Conservation (phyloP, 2,329 filamentous ascomycete species). For the Scopulariopsis brevicaulis region DNA sequence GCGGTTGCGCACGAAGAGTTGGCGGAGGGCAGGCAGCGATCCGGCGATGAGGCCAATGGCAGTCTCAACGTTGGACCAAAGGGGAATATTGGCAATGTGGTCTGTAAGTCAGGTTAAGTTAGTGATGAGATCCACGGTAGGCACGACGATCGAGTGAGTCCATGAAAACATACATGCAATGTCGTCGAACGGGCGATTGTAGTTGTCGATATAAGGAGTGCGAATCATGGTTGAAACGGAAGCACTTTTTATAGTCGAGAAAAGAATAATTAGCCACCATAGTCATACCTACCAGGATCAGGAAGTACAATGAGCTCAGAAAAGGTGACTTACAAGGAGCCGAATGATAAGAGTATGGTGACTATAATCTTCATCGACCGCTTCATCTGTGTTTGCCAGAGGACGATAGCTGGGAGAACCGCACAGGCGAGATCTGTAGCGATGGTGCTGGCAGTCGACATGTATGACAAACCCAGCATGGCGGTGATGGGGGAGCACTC, state of each 20-base stretch:
- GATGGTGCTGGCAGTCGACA: slow-evolving; percentile 18
- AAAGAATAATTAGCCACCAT: not conserved
- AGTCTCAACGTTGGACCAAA: slow-evolving; percentile 13
- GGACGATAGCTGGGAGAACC: slow-evolving; percentile 17
- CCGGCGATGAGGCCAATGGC: slow-evolving; percentile 12
- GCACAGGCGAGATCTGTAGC: slow-evolving; percentile 19
- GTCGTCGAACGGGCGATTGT: slow-evolving; percentile 8
- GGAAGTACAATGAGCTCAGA: not conserved
- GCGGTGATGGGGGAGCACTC: slow-evolving; percentile 10
- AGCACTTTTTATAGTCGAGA: slow-evolving; percentile 3
- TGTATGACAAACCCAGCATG: slow-evolving; percentile 11
- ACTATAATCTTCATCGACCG: slow-evolving; percentile 9
- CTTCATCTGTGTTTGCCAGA: slow-evolving; percentile 20
- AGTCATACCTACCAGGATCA: not conserved
- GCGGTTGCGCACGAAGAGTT: slow-evolving; percentile 7
- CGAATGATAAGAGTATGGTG: slow-evolving; percentile 10
- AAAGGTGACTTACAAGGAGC: slow-evolving; percentile 8
- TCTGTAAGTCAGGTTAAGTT: not conserved
- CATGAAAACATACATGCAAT: slow-evolving; percentile 1
- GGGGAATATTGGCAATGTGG: slow-evolving; percentile 4
- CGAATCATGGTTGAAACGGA: slow-evolving; percentile 13
- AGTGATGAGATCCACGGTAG: not conserved
- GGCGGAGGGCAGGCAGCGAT: slow-evolving; percentile 10
- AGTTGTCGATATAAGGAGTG: slow-evolving; percentile 12
- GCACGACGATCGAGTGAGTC: not conserved